Evolutionary conservation across 768 basidiomycete genomes (phyloP).

Genomic region (Mycena pura): DNA sequence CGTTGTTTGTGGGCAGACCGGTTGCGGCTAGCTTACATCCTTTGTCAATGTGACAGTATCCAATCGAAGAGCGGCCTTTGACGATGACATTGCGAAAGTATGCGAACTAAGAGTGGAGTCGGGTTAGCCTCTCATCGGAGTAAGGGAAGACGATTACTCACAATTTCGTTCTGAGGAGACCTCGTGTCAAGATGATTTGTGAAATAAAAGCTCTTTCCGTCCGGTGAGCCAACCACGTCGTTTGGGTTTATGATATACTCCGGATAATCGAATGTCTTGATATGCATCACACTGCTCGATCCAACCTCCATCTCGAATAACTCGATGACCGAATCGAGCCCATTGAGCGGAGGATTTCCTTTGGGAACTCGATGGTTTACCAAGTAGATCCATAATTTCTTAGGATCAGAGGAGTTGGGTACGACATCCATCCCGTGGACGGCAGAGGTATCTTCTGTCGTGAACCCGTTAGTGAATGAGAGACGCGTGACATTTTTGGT

Average conservation of each 20-base stretch:
- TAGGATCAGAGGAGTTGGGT: constrained; percentile 42
- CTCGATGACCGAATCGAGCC: constrained; percentile 13
- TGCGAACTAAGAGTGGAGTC: constrained; percentile 9
- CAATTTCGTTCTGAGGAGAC: constrained; percentile 8
- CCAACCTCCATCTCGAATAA: constrained; percentile 9
- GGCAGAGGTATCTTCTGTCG: constrained; percentile 38
- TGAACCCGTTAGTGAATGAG: constrained; percentile 34
- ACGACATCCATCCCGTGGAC: constrained; percentile 63
- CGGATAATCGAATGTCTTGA: constrained; percentile 10
- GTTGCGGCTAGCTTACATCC: constrained; percentile 13
- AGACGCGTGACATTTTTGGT: constrained; percentile 43
- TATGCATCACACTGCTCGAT: constrained; percentile 7
- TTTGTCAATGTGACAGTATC: constrained; percentile 13
- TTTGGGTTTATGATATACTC: constrained; percentile 8
- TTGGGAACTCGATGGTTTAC: constrained; percentile 12
- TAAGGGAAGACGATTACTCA: constrained; percentile 8
- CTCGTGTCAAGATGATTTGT: constrained; percentile 9
- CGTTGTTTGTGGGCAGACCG: constrained; percentile 9
- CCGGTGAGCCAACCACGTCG: constrained; percentile 10
- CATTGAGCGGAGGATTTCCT: constrained; percentile 8
- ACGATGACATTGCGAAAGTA: constrained; percentile 8
- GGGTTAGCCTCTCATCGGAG: constrained; percentile 4
- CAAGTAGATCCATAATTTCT: constrained; percentile 54
- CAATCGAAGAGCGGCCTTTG: constrained; percentile 11
- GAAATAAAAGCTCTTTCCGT: constrained; percentile 11